These are phyloP conservation scores for Xylaria scruposa DNA, from an alignment of 495 filamentous ascomycete species.

Conservation along the genomic window DNA sequence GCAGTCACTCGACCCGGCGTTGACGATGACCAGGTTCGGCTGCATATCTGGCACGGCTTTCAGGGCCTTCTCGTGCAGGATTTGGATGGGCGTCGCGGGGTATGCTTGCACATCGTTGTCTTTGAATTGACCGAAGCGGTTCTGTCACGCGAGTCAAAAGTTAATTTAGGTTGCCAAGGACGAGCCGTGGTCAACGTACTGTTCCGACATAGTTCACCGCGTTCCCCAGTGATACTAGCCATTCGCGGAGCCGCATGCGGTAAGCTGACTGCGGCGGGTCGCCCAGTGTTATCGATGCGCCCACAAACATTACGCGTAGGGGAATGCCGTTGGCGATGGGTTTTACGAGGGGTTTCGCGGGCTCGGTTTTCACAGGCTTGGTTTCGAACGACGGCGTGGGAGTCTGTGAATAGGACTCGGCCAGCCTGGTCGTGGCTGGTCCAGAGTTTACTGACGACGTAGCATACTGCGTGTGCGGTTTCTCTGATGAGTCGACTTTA, in stretches of 20 bases:
- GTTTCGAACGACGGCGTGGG: not conserved
- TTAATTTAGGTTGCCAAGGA: constrained; percentile 21
- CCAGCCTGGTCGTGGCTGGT: not conserved
- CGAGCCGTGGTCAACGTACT: constrained; percentile 27
- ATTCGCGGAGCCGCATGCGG: constrained; percentile 51
- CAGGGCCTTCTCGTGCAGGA: constrained; percentile 35
- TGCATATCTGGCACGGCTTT: constrained; percentile 36
- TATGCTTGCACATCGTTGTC: constrained; percentile 42
- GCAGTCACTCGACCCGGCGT: constrained; percentile 43
- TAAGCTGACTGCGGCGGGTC: constrained; percentile 61
- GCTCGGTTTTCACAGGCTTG: not conserved
- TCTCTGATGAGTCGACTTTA: not conserved
- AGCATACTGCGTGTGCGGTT: not conserved
- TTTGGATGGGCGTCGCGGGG: constrained; percentile 37
- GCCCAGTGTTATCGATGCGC: constrained; percentile 66
- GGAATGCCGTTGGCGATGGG: constrained; percentile 36
- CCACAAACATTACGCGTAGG: constrained; percentile 62
- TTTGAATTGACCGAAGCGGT: constrained; percentile 42
- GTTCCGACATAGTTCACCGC: constrained; percentile 43
- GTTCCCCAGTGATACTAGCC: constrained; percentile 43
- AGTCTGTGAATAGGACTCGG: not conserved
- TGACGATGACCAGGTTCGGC: constrained; percentile 40
- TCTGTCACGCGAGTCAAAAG: constrained; percentile 23
- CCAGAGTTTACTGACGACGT: not conserved
- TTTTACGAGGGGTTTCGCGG: not conserved